Evolutionary conservation across 1,284 basidiomycete genomes (phyloP).

Genomic region (Cutaneotrichosporon sp.): DNA sequence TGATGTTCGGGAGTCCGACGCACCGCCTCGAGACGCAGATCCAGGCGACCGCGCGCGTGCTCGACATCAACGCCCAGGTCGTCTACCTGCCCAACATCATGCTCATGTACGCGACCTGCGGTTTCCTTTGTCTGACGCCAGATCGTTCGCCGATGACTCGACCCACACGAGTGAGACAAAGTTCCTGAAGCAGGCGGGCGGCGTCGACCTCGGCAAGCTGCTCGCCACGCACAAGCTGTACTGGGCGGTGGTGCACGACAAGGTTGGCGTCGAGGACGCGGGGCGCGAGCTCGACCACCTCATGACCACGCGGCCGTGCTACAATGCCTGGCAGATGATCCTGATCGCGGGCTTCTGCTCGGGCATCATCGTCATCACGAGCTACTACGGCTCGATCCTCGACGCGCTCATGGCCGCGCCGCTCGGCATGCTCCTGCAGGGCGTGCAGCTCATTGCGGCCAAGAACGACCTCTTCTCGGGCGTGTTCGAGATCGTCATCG

Average conservation of each 20-base stretch:
- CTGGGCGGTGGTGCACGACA: constrained; percentile 87
- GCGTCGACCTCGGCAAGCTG: constrained; percentile 75
- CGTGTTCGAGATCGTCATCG: constrained; percentile 59
- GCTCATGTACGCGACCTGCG: constrained; percentile 57
- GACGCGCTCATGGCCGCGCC: constrained; percentile 75
- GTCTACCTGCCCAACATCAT: constrained; percentile 85
- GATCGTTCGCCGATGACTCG: constrained; percentile 77
- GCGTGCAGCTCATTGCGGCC: constrained; percentile 71
- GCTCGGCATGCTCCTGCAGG: constrained; percentile 73
- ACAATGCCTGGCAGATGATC: constrained; percentile 67
- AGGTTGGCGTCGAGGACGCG: constrained; percentile 77
- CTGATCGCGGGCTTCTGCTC: constrained; percentile 81
- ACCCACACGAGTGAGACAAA: constrained; percentile 86
- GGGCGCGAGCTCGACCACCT: constrained; percentile 70
- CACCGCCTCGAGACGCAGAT: constrained; percentile 86
- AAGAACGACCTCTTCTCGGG: constrained; percentile 82
- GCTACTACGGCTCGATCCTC: constrained; percentile 61
- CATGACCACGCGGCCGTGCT: constrained; percentile 66
- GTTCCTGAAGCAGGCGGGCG: constrained; percentile 73
- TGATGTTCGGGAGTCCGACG: constrained; percentile 94
- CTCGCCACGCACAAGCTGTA: constrained; percentile 74
- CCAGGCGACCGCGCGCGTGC: constrained; percentile 79
- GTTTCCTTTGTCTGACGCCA: no score
- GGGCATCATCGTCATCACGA: constrained; percentile 65
- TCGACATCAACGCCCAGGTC: constrained; percentile 80